A percentile compares a stretch with the other conserved stretches of the same genome.
These are phyloP conservation scores for Omphalotus guepiniiformis DNA, from an alignment of 768 basidiomycete genomes.

Conservation along the genomic window DNA sequence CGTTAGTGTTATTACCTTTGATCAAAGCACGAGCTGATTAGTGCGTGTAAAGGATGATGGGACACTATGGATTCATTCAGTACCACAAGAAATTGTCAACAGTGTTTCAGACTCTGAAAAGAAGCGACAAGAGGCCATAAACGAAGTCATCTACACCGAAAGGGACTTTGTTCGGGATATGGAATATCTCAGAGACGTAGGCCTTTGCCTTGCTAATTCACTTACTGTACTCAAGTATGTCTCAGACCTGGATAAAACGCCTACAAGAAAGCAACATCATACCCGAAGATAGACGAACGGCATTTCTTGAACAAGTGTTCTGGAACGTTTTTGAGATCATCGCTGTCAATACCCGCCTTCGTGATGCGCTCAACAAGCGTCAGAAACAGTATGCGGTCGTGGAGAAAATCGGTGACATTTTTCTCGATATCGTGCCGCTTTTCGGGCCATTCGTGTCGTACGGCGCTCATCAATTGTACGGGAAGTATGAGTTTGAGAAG, in stretches of 20 bases:
- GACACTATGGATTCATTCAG: slow-evolving; percentile 93
- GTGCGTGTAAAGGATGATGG: slow-evolving; percentile 42
- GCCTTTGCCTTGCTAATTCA: slow-evolving; percentile 25
- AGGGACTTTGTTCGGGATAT: slow-evolving; percentile 97
- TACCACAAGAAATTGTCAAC: slow-evolving; percentile 90
- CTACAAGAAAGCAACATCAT: slow-evolving; percentile 75
- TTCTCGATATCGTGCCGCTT: slow-evolving; percentile 80
- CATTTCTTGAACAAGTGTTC: slow-evolving; percentile 92
- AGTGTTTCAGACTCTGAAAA: slow-evolving; percentile 92
- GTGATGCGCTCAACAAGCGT: slow-evolving; percentile 90
- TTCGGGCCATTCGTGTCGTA: slow-evolving; percentile 94
- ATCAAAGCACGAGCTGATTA: slow-evolving; percentile 1
- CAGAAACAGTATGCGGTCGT: slow-evolving; percentile 96
- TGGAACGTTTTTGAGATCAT: slow-evolving; percentile 98
- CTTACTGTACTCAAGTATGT: slow-evolving; percentile 3
- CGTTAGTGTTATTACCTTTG: slow-evolving; percentile 19
- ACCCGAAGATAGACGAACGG: slow-evolving; percentile 66
- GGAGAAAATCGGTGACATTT: slow-evolving; percentile 85
- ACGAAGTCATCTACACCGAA: slow-evolving; percentile 93
- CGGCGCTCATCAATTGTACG: slow-evolving; percentile 94
- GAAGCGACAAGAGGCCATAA: slow-evolving; percentile 96
- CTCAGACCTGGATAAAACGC: slow-evolving; percentile 84
- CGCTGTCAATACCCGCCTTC: slow-evolving; percentile 83
- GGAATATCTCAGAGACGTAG: slow-evolving; percentile 94
- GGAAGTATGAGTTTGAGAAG: slow-evolving; percentile 99